Conservation (phyloP, 768 basidiomycete species). For the Collybia sp. region DNA sequence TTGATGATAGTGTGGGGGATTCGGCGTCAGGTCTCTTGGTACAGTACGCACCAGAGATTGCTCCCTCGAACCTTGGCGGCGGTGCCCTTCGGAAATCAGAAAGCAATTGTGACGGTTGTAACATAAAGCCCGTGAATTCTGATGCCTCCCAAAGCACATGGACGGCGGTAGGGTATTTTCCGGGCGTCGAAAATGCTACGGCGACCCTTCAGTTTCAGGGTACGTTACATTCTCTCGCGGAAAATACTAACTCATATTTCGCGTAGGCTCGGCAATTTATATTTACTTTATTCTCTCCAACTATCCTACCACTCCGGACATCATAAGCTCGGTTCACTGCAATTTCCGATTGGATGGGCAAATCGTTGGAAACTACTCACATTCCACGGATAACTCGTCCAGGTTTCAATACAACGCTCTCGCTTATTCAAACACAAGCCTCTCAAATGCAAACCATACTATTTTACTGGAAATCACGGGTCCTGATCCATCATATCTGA, state of each 20-base stretch:
- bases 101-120: too few species aligned
- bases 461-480: conserved; percentile 12
- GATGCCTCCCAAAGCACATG: conserved; percentile 9
- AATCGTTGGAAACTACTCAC: conserved; percentile 8
- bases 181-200: conserved; percentile 6
- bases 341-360: conserved; percentile 12
- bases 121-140: too few species aligned
- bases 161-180: conserved; percentile 9
- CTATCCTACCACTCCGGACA: conserved; percentile 3
- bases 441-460: conserved; percentile 10
- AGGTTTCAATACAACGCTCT: conserved; percentile 9
- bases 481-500: conserved; percentile 6
- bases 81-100: too few species aligned
- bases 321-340: conserved; percentile 4
- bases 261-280: conserved; percentile 13
- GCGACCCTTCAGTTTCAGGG: conserved; percentile 9
- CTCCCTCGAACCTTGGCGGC: too few species aligned
- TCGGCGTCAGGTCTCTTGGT: background rate
- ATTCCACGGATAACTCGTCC: conserved; percentile 8
- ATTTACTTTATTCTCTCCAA: conserved; percentile 14
- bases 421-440: conserved; percentile 8
- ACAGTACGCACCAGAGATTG: too few species aligned
- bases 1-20: conserved; percentile 15
- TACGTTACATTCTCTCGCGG: background rate
- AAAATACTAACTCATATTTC: background rate